Base-by-base conservation (phyloP, 1,284 basidiomycete genomes). In the Boletus sp. region DNA sequence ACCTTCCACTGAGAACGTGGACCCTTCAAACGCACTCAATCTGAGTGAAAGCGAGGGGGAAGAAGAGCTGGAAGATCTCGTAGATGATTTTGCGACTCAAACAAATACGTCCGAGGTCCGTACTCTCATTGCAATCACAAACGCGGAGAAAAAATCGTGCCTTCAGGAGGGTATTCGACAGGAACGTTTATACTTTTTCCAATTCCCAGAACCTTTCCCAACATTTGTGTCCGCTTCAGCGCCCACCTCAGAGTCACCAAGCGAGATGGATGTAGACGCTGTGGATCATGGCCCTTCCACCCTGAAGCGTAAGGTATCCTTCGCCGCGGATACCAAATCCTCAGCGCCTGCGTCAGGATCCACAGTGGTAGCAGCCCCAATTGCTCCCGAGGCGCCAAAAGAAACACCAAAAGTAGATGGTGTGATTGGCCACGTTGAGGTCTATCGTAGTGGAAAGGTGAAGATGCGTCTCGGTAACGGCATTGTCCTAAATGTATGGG, bases 161-260 rank as follows among this genome's bases (percentile, higher is more conserved):
- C 26, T 38, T 41, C 49, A 53, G 80, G 76, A 69, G 25, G 64
- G 69, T 46, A 57, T 76, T 42, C 74, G 70, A 59, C 82, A 77
- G 72, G 81, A 83, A 62, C 75, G 83, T 22, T 72, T 96, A 2
- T 95, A 91, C 63, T 84, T 94, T 55, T 95, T 96, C 72, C 94
- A 95, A 66, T 95, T 97, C 63, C 94, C 94, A 0, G 69, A 76
- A n/a, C 84, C 90, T 0, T 94, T 96, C 69, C 93, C 94, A 0
- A 76, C 72, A 13, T 95, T 94, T 67, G 55, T 73, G 8, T 62
- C 72, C 8, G 59, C 65, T 50, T 49, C 54, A 7, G 47, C 60
- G 9, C 44, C 49, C 35, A 53, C 30, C 39, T 57, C 40, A 47
- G n/a, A n/a, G n/a, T n/a, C n/a, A n/a, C 54, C 50, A 48, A 51